Conservation (phyloP, 805 yeast species). For the Naumovozyma dairenensis region DNA sequence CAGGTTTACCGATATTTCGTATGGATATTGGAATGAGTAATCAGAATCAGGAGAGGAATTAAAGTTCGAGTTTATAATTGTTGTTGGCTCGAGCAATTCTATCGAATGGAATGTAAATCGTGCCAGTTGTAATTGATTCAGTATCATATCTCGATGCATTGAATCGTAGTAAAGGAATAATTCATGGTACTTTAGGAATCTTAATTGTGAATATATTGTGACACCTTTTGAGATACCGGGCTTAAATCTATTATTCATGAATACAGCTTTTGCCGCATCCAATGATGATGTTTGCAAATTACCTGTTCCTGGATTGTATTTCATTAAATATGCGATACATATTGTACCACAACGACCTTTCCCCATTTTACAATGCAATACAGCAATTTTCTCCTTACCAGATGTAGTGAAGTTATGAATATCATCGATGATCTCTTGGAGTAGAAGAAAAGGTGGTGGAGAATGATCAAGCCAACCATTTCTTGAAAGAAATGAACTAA, state of each 20-base stretch:
- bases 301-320: too few relatives aligned
- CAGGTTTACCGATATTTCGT: slow-evolving; percentile 7
- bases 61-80: slow-evolving; percentile 3
- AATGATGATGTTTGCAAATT: slow-evolving; percentile 31
- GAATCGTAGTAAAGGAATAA: slow-evolving; percentile 12
- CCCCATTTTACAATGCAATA: slow-evolving; percentile 83
- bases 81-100: slow-evolving; percentile 13
- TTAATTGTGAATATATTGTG: slow-evolving; percentile 55
- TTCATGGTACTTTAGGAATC: slow-evolving; percentile 55
- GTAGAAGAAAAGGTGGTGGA: slow-evolving; percentile 53
- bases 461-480: slow-evolving; percentile 69
- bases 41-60: not conserved
- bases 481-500: slow-evolving; percentile 3
- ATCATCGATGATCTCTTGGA: slow-evolving; percentile 36
- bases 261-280: slow-evolving; percentile 40
- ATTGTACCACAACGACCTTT: slow-evolving; percentile 85
- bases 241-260: slow-evolving; percentile 50
- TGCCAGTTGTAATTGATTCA: slow-evolving; percentile 6
- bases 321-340: slow-evolving; percentile 61
- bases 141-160: slow-evolving; percentile 4
- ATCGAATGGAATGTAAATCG: slow-evolving; percentile 12
- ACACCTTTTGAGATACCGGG: slow-evolving; percentile 54
- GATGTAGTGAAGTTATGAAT: slow-evolving; percentile 36
- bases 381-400: slow-evolving; percentile 39
- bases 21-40: too few relatives aligned